Conservation (phyloP, 805 yeast species). For the Hanseniaspora mollemarum region DNA sequence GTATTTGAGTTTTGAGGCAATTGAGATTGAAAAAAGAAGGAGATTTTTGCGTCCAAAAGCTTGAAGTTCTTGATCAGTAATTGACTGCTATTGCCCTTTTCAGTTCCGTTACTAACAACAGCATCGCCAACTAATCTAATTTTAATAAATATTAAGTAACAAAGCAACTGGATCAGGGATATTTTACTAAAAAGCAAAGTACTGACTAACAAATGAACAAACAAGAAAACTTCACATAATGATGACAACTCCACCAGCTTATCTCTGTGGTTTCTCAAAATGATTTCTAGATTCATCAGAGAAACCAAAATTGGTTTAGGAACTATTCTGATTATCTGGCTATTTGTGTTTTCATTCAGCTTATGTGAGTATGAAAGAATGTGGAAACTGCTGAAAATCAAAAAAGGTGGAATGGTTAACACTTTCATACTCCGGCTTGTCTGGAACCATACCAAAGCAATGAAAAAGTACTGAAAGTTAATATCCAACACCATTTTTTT, state of each 20-base stretch:
- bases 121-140: slow-evolving; percentile 4
- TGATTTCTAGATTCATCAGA: slow-evolving; percentile 30
- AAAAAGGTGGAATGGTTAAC: slow-evolving; percentile 60
- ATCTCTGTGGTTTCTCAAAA: slow-evolving; percentile 47
- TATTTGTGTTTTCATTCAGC: slow-evolving; percentile 30
- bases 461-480: slow-evolving; percentile 57
- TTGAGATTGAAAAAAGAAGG: neutral
- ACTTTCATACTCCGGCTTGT: slow-evolving; percentile 42
- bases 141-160: slow-evolving; percentile 12
- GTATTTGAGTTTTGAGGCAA: neutral
- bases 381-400: slow-evolving; percentile 72
- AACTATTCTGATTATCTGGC: slow-evolving; percentile 54
- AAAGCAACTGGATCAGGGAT: slow-evolving; percentile 3
- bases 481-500: slow-evolving; percentile 43
- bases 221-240: slow-evolving; percentile 40
- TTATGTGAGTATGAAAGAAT: slow-evolving; percentile 45
- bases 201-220: slow-evolving; percentile 20
- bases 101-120: neutral
- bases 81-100: slow-evolving; percentile 3
- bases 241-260: slow-evolving; percentile 49
- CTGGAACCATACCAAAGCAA: slow-evolving; percentile 44
- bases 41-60: neutral
- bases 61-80: slow-evolving; percentile 8
- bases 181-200: slow-evolving; percentile 1
- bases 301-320: slow-evolving; percentile 25